phyloP scores from a whole-genome alignment of 257 asterid genomes.

The Solanum gandarillasii region DNA sequence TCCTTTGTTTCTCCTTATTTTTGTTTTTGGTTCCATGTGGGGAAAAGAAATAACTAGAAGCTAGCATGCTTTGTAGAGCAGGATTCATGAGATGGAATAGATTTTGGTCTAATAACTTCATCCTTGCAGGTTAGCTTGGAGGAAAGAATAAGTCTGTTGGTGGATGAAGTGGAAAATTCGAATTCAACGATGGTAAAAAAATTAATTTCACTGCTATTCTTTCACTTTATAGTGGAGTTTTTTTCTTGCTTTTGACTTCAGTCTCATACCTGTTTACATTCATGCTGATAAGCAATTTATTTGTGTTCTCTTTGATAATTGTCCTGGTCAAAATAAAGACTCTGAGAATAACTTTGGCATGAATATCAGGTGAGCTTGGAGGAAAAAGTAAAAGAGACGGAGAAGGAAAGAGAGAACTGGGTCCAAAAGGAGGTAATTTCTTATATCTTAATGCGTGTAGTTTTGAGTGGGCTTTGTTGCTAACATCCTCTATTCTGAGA shows the following conservation, averaged over 20 bases:
- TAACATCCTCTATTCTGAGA: neutral
- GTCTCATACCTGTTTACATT: neutral
- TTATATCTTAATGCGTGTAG: constrained; percentile 1
- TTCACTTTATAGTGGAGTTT: neutral
- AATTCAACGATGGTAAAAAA: constrained; percentile 30
- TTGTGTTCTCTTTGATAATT: neutral
- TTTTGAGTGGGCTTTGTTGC: neutral
- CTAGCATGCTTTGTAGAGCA: neutral
- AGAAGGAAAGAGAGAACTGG: constrained; percentile 45
- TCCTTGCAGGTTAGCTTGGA: constrained; percentile 37
- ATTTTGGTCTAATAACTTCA: neutral
- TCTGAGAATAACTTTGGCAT: neutral
- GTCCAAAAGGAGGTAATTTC: constrained; percentile 48
- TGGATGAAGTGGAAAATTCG: constrained; percentile 28
- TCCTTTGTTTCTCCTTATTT: neutral
- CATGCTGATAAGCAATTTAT: neutral
- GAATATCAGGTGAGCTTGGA: constrained; percentile 45
- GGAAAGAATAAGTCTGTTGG: constrained; percentile 33
- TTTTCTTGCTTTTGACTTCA: neutral
- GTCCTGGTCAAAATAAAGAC: neutral
- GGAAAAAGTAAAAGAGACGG: constrained; percentile 47
- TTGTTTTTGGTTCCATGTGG: neutral
- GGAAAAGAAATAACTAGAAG: neutral
- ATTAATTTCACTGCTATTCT: neutral
- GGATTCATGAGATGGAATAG: neutral